These are phyloP conservation scores for Penicillium crustosum DNA, from an alignment of 2,329 filamentous ascomycete genomes.

Conservation along the genomic window DNA sequence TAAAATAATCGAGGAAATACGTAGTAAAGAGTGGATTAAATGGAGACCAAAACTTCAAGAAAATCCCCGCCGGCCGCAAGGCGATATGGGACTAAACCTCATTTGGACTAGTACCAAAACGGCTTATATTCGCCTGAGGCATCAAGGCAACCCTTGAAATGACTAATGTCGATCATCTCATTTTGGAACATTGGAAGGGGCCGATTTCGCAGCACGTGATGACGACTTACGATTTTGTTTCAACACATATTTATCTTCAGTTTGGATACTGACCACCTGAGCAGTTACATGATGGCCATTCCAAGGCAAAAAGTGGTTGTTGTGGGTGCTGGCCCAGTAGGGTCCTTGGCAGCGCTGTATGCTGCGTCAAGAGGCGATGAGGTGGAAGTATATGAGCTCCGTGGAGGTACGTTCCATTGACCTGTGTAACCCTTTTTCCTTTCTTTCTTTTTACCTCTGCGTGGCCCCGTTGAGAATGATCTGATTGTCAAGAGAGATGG, in stretches of 20 bases:
- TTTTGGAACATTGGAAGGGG: constrained; percentile 5
- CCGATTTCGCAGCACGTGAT: constrained; percentile 23
- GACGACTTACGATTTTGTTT: neutral
- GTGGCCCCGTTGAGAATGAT: neutral
- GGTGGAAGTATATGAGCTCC: constrained; percentile 91
- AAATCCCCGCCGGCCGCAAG: constrained; percentile 8
- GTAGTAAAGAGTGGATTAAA: neutral
- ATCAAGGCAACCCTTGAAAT: neutral
- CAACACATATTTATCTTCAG: neutral
- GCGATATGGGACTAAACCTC: neutral
- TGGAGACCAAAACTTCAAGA: constrained; percentile 6
- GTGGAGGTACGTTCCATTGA: constrained; percentile 66
- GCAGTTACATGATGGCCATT: constrained; percentile 13
- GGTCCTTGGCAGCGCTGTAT: constrained; percentile 87
- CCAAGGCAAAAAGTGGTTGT: constrained; percentile 69
- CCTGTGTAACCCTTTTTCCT: constrained; percentile 1
- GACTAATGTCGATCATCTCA: constrained; percentile 11
- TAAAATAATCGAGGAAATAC: neutral
- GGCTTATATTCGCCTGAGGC: neutral
- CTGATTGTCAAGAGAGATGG: neutral
- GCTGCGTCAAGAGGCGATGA: constrained; percentile 83
- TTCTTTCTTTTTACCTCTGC: neutral
- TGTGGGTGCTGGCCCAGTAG: constrained; percentile 90
- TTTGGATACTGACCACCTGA: neutral
- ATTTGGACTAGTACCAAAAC: neutral